These are phyloP conservation scores for Cryphonectria naterciae DNA, from an alignment of 2,329 filamentous ascomycete genomes.

Conservation along the genomic window DNA sequence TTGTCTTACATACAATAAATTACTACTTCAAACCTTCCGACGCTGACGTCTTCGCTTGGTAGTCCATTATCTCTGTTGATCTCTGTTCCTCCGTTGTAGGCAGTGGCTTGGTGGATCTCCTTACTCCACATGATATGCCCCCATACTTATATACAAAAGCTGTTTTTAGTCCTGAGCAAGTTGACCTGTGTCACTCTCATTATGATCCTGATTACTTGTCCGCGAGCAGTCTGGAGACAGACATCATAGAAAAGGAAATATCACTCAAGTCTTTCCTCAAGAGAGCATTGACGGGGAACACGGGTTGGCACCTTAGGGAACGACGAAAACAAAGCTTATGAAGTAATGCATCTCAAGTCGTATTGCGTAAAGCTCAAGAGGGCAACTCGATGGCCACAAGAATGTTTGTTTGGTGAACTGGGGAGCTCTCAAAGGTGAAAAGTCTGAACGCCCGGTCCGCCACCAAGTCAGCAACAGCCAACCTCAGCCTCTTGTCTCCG, in stretches of 20 bases:
- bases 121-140: not conserved
- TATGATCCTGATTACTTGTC: not conserved
- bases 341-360: not conserved
- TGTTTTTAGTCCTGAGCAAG: not conserved
- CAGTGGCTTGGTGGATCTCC: not conserved
- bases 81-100: not conserved
- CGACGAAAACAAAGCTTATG: not conserved
- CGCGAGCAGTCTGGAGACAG: not conserved
- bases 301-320: too few species aligned
- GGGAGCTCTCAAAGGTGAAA: not conserved
- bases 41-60: not conserved
- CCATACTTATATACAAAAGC: not conserved
- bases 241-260: not conserved
- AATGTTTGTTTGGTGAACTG: not conserved
- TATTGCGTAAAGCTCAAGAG: not conserved
- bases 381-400: not conserved
- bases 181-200: not conserved
- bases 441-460: not conserved
- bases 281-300: not conserved
- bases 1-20: not conserved
- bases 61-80: not conserved
- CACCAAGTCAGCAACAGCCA: not conserved
- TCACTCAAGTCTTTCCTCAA: too few species aligned
- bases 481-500: not conserved
- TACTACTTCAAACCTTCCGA: not conserved